Conservation (phyloP, 2,329 filamentous ascomycete species). For the Ophiosphaerella herpotricha region DNA sequence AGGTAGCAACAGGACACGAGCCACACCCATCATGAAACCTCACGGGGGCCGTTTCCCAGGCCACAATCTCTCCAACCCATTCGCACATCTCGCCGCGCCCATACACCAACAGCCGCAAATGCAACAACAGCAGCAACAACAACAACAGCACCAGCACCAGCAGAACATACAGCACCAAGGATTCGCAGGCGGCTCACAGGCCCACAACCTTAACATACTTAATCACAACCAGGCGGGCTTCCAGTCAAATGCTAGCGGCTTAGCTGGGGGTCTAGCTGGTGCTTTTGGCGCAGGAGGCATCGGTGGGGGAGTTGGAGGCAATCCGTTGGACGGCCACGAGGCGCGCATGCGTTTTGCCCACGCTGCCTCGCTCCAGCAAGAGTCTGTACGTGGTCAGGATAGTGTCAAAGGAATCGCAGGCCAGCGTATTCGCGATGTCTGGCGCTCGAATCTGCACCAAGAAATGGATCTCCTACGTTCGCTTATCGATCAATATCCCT, state of each 20-base stretch:
- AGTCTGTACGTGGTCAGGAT: constrained; percentile 58
- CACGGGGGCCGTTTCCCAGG: constrained; percentile 63
- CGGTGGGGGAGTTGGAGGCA: constrained; percentile 56
- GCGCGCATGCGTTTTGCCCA: constrained; percentile 87
- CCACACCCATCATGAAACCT: constrained; percentile 58
- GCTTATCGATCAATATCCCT: constrained; percentile 87
- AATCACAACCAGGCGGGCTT: constrained; percentile 45
- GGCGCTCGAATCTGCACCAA: constrained; percentile 87
- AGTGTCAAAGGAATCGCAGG: constrained; percentile 62
- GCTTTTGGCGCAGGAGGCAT: constrained; percentile 61
- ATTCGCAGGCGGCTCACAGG: constrained; percentile 61
- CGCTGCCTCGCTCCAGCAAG: constrained; percentile 62
- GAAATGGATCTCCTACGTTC: constrained; percentile 86
- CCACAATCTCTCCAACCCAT: constrained; percentile 63
- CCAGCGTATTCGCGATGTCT: constrained; percentile 90
- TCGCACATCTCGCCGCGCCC: constrained; percentile 55
- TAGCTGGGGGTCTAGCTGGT: constrained; percentile 62
- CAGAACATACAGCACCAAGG: constrained; percentile 69
- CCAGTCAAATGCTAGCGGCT: constrained; percentile 56
- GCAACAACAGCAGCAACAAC: constrained; percentile 53
- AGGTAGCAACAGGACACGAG: background rate
- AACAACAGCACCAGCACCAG: constrained; percentile 45
- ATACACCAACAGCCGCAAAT: constrained; percentile 53
- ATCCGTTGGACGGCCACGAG: constrained; percentile 82
- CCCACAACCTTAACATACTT: constrained; percentile 66